Evolutionary conservation across 1,284 basidiomycete genomes (phyloP), one percentile per base, ranked within the genome.

Genomic region (Malassezia restricta): DNA sequence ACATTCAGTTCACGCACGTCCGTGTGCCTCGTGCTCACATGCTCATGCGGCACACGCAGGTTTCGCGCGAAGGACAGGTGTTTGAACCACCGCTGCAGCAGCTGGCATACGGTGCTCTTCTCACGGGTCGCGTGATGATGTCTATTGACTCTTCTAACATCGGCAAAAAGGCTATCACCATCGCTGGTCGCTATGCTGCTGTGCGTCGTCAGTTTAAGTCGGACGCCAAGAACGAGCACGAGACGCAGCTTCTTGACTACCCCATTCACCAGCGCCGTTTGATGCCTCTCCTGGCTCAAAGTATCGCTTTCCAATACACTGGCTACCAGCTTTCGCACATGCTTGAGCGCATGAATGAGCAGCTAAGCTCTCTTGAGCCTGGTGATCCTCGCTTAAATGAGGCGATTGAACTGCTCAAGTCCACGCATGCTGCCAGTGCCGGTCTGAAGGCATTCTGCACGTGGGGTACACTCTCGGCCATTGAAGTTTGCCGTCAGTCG

Each of bases 361-460:
- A 78, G 11, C 74, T 80, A 35, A 79, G 80, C 62, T 68, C 75
- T 1, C 75, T 80, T 43, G 77, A 79, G 56, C 76, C 78, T 12
- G 68, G 68, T 46, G 69, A 72, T 56, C 66, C 66, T 15, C 68
- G 68, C 62, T 62, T 73, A 14, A 53, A 68, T 29, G 59, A 54
- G 31, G 62, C 61, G 39, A 62, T 76, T 37, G 75, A 79, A 56
- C 78, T 77, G 73, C 75, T 80, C 57, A 80, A 80, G 71, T 78
- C 80, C 68, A 79, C 78, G 3, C 79, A 80, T 63, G 76, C 78
- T 1, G 79, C 79, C 3, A 78, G 77, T 28, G 78, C 79, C 2
- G 79, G 79, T 31, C 72, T 80, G 48, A 80, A 80, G 74, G 79
- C 79, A 14, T 80, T 80, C 75, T 80, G 78, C 66, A 80, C 79